These are phyloP conservation scores for Achaetomium macrosporum DNA, from an alignment of 2,329 filamentous ascomycete species.

Conservation along the genomic window DNA sequence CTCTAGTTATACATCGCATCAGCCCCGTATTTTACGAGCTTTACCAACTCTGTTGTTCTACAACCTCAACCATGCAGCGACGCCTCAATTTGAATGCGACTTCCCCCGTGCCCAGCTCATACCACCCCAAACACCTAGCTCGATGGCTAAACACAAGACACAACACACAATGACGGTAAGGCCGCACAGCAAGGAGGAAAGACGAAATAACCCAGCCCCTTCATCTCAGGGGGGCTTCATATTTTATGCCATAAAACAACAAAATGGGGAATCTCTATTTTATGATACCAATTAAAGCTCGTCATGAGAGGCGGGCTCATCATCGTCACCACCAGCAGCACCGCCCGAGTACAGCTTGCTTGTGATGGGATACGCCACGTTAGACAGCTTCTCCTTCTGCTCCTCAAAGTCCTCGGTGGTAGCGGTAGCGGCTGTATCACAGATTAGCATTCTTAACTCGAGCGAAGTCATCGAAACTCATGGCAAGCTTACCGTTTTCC, in stretches of 20 bases:
- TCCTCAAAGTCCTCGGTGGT: slow-evolving; percentile 94
- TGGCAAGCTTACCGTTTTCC: slow-evolving; percentile 60
- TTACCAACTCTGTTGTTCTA: too few relatives aligned
- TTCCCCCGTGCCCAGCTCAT: too few relatives aligned
- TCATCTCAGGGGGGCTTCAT: slow-evolving; percentile 6
- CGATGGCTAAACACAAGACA: not conserved
- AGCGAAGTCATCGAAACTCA: not conserved
- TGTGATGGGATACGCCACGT: slow-evolving; percentile 96
- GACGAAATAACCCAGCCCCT: not conserved
- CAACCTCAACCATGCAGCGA: too few relatives aligned
- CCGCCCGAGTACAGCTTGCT: slow-evolving; percentile 84
- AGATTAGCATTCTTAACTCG: slow-evolving; percentile 11
- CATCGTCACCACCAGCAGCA: slow-evolving; percentile 60
- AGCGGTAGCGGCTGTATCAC: slow-evolving; percentile 53
- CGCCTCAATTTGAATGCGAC: too few relatives aligned
- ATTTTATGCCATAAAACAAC: slow-evolving; percentile 24
- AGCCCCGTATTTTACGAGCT: too few relatives aligned
- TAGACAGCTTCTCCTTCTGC: slow-evolving; percentile 98
- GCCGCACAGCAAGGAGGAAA: not conserved
- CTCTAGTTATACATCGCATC: too few relatives aligned
- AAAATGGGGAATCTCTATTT: slow-evolving; percentile 29
- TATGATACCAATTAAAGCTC: slow-evolving; percentile 63
- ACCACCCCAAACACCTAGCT: too few relatives aligned
- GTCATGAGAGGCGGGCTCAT: slow-evolving; percentile 65
- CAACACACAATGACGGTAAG: not conserved